These are phyloP conservation scores for Aspergillus awamori DNA, from an alignment of 2,329 filamentous ascomycete species.

Conservation along the genomic window DNA sequence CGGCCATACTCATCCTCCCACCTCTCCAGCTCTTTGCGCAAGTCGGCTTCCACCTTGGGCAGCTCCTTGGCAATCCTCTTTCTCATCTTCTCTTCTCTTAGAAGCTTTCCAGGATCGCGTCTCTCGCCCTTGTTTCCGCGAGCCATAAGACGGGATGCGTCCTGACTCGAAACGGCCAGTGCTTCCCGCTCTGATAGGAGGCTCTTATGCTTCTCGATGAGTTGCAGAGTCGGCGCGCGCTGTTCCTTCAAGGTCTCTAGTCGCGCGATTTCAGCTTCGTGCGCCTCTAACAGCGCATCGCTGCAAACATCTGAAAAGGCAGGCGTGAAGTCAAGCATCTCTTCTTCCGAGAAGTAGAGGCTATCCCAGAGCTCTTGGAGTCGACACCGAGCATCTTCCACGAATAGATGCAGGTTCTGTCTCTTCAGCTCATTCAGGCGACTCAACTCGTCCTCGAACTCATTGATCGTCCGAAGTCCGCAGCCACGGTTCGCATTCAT, in stretches of 20 bases:
- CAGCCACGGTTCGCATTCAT: conserved; percentile 86
- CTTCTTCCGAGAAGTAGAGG: conserved; percentile 93
- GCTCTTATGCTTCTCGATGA: conserved; percentile 81
- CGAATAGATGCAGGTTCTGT: conserved; percentile 92
- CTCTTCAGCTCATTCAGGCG: conserved; percentile 89
- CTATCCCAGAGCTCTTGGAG: conserved; percentile 95
- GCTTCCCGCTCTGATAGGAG: conserved; percentile 86
- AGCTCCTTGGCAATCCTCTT: conserved; percentile 96
- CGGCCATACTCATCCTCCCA: conserved; percentile 96
- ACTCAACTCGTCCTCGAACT: conserved; percentile 88
- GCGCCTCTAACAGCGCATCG: conserved; percentile 89
- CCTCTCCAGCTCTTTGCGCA: conserved; percentile 75
- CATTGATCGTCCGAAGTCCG: conserved; percentile 87
- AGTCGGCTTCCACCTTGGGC: conserved; percentile 84
- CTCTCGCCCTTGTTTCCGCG: conserved; percentile 91
- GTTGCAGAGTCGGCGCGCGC: conserved; percentile 76
- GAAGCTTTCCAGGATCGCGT: conserved; percentile 88
- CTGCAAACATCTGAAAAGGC: conserved; percentile 97
- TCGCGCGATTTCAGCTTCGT: conserved; percentile 85
- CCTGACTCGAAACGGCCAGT: conserved; percentile 85
- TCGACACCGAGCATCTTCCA: conserved; percentile 88
- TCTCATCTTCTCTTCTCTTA: conserved; percentile 97
- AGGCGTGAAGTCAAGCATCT: conserved; percentile 97
- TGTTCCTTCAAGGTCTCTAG: conserved; percentile 83
- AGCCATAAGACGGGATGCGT: conserved; percentile 88